Evolutionary conservation across 257 asterid genomes (phyloP).

Genomic region (Solanum lycopersicoides): DNA sequence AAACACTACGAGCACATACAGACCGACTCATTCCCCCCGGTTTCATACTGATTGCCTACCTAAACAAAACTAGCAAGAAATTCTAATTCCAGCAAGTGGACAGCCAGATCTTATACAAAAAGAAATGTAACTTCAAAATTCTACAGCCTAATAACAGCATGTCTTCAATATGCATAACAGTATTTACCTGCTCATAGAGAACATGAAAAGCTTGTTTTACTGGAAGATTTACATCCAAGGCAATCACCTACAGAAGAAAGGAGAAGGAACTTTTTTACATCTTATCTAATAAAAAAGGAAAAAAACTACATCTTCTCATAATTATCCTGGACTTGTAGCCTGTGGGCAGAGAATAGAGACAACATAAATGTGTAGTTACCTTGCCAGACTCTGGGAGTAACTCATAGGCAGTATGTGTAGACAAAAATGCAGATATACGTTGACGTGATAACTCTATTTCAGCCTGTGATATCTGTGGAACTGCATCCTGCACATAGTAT

Average conservation of each 20-base stretch:
- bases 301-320: background rate
- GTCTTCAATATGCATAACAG: background rate
- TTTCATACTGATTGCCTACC: background rate
- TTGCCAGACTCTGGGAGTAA: conserved; percentile 85
- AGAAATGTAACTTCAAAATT: background rate
- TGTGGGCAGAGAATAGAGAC: background rate
- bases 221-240: conserved; percentile 63
- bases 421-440: conserved; percentile 57
- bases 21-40: background rate
- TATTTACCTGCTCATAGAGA: conserved; percentile 65
- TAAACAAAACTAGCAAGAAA: background rate
- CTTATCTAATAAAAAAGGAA: background rate
- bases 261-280: background rate
- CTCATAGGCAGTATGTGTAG: conserved; percentile 61
- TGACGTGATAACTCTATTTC: conserved; percentile 48
- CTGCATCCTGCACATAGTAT: conserved; percentile 35
- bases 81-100: background rate
- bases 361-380: conserved; percentile 22
- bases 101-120: background rate
- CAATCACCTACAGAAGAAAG: conserved; percentile 38
- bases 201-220: conserved; percentile 79
- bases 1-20: background rate
- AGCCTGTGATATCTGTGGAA: conserved; percentile 42
- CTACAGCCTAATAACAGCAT: background rate
- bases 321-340: background rate